Evolutionary conservation across 345 rosid species (phyloP).

Genomic region (Pugionium cornutum): DNA sequence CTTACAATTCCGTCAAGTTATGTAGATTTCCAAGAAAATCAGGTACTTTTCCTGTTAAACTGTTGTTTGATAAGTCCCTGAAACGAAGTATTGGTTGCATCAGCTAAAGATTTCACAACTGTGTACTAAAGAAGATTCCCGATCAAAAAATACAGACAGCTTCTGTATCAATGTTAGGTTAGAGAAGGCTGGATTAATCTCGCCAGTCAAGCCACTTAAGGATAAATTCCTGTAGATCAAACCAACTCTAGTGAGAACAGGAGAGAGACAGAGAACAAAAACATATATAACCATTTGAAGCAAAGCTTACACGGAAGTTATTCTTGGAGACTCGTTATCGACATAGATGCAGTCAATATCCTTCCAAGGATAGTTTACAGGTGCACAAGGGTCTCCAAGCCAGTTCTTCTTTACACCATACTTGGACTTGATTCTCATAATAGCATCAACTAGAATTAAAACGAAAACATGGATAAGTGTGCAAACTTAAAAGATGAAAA

Average conservation of each 20-base stretch:
- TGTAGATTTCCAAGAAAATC: conserved; percentile 42
- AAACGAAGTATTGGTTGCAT: neutral
- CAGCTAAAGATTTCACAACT: neutral
- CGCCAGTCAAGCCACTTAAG: conserved; percentile 39
- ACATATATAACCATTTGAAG: neutral
- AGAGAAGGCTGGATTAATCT: conserved; percentile 32
- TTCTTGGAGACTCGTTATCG: conserved; percentile 27
- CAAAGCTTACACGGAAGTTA: conserved; percentile 39
- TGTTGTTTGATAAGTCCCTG: conserved; percentile 61
- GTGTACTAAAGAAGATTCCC: neutral
- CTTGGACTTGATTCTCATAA: conserved; percentile 34
- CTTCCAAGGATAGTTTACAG: conserved; percentile 40
- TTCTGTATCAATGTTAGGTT: conserved; percentile 35
- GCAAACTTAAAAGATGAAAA: neutral
- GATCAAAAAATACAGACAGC: conserved; percentile 37
- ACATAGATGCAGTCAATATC: conserved; percentile 43
- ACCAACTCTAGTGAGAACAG: neutral
- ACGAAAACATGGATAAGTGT: neutral
- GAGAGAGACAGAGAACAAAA: neutral
- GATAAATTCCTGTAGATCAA: conserved; percentile 35
- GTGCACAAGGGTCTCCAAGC: conserved; percentile 62
- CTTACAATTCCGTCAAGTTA: conserved; percentile 51
- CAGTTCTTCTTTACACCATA: conserved; percentile 46
- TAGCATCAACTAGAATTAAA: conserved; percentile 42
- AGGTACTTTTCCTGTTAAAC: conserved; percentile 48